Evolutionary conservation across 768 basidiomycete genomes (phyloP), one percentile per base, ranked within the genome.

Genomic region (Hypholoma sublateritium): DNA sequence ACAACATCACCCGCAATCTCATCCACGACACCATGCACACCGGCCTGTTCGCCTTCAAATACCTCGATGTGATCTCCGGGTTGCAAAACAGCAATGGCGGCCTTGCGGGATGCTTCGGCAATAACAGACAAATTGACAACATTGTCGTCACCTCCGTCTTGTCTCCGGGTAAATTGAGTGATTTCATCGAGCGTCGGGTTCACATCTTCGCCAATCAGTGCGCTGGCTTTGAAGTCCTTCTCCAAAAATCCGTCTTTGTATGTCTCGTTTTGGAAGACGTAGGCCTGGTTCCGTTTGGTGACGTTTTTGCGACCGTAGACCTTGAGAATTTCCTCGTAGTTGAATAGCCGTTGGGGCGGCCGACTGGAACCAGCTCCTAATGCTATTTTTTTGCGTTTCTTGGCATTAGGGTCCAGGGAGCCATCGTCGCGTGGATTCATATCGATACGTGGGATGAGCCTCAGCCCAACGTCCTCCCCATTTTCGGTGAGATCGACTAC

Each of bases 11-110:
- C 85, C 28, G 82, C 79, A 60, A 98, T 91, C 53, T 93, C 88
- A 58, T 95, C 93, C 24, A 99, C 93, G 11, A 90, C 83, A 72
- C 97, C 97, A 59, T 93, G 87, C 8, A 97, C 83, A 59, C 97
- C 97, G 6, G 90, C 80, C 69, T 98, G 95, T 72, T 98, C 95
- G 42, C 97, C 97, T 70, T 98, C 95, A 65, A 95, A 95, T 13
- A 98, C 93, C 69, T 99, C 97, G 45, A 99, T 87, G 62, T 94
- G 92, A 73, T 99, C 97, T 47, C 97, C 97, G 0, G 97, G 97
- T 68, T 97, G 94, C n/a, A 99, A 77, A 6, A 94, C 93, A 11
- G 91, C 84, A 34, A 94, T 89, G n/a, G 94, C 92, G 5, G 92
- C 88, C 67, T 93, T 95, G 45, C 88, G 79, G 1, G 95, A 91